phyloP scores from a whole-genome alignment of 225 moss, liverwort and hornwort genomes.

The Climacium dendroides region DNA sequence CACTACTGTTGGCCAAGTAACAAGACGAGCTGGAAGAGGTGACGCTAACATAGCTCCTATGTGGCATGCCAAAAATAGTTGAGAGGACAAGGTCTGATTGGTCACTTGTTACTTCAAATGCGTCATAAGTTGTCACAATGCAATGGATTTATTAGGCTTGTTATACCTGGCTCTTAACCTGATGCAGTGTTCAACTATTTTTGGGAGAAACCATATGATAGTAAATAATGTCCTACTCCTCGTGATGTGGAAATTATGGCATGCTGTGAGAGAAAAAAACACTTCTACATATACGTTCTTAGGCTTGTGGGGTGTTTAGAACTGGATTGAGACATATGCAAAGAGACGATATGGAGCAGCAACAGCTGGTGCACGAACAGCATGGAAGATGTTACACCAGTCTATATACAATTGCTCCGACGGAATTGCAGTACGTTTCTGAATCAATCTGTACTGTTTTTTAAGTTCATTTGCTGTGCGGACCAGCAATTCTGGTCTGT shows the following conservation, averaged over 20 bases:
- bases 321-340: conserved; percentile 65
- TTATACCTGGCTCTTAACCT: neutral
- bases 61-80: neutral
- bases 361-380: conserved; percentile 50
- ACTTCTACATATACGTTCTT: neutral
- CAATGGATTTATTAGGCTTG: neutral
- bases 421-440: conserved; percentile 55
- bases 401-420: conserved; percentile 82
- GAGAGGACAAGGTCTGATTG: neutral
- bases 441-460: neutral
- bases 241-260: neutral
- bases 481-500: neutral
- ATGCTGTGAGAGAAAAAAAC: neutral
- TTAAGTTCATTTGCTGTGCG: neutral
- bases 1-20: neutral
- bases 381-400: conserved; percentile 64
- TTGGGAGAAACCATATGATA: neutral
- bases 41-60: neutral
- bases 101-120: neutral
- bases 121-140: neutral
- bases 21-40: neutral
- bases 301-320: conserved; percentile 23
- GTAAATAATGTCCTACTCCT: neutral
- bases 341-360: conserved; percentile 69
- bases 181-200: neutral